Evolutionary conservation across 352 stramenopile species (phyloP).

Genomic region (Globisporangium solare): DNA sequence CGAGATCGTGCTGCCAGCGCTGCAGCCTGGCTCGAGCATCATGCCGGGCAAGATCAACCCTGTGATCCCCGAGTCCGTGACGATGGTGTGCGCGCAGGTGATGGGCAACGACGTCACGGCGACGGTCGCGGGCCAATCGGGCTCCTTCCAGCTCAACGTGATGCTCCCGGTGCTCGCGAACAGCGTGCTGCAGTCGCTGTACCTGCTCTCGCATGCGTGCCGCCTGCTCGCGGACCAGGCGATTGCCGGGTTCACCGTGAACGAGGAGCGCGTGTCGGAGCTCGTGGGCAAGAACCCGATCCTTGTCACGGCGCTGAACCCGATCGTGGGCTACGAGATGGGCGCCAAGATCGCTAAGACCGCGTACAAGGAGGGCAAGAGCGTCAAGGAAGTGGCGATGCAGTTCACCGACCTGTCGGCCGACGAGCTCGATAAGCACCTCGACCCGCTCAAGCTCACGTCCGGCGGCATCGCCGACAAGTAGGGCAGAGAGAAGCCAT

Average conservation of each 20-base stretch:
- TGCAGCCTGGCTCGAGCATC: conserved; percentile 93
- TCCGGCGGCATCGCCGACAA: conserved; percentile 37
- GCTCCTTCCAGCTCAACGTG: conserved; percentile 57
- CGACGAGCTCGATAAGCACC: conserved; percentile 46
- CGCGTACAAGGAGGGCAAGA: conserved; percentile 47
- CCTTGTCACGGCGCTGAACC: conserved; percentile 54
- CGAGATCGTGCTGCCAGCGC: conserved; percentile 87
- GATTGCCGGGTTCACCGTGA: conserved; percentile 38
- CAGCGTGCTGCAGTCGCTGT: conserved; percentile 44
- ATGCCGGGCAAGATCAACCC: conserved; percentile 98
- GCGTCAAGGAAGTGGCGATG: conserved; percentile 44
- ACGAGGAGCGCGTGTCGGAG: conserved; percentile 35
- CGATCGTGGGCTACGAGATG: conserved; percentile 52
- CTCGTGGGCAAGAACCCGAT: conserved; percentile 54
- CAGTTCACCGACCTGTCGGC: conserved; percentile 36
- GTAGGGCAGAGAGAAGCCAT: conserved; percentile 1
- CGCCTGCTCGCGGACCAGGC: conserved; percentile 38
- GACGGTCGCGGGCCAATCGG: conserved; percentile 42
- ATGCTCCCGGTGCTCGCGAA: conserved; percentile 53
- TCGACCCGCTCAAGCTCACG: conserved; percentile 46
- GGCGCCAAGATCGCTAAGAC: conserved; percentile 57
- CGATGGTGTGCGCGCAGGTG: conserved; percentile 54
- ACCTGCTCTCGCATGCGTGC: conserved; percentile 33
- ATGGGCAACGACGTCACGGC: conserved; percentile 55
- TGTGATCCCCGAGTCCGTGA: conserved; percentile 43